phyloP scores from a whole-genome alignment of 257 asterid genomes.

The Ehretia macrophylla region DNA sequence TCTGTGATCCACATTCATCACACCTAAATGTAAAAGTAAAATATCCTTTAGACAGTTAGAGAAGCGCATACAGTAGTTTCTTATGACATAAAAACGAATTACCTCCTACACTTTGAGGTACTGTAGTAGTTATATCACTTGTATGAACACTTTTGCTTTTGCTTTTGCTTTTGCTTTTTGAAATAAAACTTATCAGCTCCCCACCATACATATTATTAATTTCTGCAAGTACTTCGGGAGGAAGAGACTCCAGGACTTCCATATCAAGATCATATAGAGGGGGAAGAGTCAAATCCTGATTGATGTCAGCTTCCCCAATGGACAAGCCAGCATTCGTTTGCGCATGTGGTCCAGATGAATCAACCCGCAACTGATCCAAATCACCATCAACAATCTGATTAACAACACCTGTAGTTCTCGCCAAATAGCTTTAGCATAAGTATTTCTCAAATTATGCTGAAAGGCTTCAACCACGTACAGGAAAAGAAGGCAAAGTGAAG shows the following conservation, averaged over 20 bases:
- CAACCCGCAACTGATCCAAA: slow-evolving; percentile 25
- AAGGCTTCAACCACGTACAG: slow-evolving; percentile 9
- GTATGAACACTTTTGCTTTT: slow-evolving; percentile 30
- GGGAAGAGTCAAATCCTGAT: slow-evolving; percentile 53
- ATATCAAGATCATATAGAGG: slow-evolving; percentile 78
- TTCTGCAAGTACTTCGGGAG: slow-evolving; percentile 81
- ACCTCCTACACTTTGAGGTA: slow-evolving; percentile 37
- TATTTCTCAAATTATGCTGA: too few species aligned
- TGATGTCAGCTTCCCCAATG: slow-evolving; percentile 36
- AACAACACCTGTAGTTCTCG: slow-evolving; percentile 29
- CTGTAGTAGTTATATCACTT: slow-evolving; percentile 9
- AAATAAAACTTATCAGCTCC: slow-evolving; percentile 50
- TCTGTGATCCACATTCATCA: slow-evolving; percentile 23
- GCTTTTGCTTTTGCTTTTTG: slow-evolving; percentile 48
- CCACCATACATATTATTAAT: slow-evolving; percentile 83
- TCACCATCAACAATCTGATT: slow-evolving; percentile 16
- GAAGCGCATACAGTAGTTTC: background rate
- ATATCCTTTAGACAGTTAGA: slow-evolving; percentile 9
- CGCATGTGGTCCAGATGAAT: slow-evolving; percentile 28
- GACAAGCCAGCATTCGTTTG: slow-evolving; percentile 32
- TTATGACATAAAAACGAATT: slow-evolving; percentile 8
- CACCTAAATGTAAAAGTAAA: slow-evolving; percentile 24
- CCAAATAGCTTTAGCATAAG: background rate
- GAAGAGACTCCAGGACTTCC: slow-evolving; percentile 79
- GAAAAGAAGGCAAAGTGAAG: background rate